Conservation (phyloP, 148 eudicot genomes). For the Pharnaceum exiguum region DNA sequence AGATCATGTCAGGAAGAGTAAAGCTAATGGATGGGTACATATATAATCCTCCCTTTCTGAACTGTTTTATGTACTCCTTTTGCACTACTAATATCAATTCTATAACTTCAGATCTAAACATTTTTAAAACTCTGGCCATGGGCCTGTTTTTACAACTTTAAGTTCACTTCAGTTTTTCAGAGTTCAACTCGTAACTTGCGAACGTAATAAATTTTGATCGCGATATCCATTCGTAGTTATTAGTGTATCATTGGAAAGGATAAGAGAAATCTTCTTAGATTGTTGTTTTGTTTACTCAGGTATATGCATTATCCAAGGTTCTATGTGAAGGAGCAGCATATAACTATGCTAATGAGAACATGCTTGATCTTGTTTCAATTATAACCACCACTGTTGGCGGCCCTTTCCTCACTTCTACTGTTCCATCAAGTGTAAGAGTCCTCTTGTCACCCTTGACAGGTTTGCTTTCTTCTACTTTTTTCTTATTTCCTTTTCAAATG, state of each 20-base stretch:
- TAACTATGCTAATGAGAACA: slow-evolving; percentile 44
- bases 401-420: slow-evolving; percentile 56
- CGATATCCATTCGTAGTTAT: too few relatives aligned
- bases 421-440: slow-evolving; percentile 66
- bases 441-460: slow-evolving; percentile 76
- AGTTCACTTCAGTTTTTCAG: too few relatives aligned
- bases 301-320: slow-evolving; percentile 64
- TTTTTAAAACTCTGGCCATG: too few relatives aligned
- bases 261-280: too few relatives aligned
- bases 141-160: too few relatives aligned
- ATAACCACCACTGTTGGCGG: slow-evolving; percentile 70
- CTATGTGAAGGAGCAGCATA: slow-evolving; percentile 60
- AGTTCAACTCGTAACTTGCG: too few relatives aligned
- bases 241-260: too few relatives aligned
- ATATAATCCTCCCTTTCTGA: background rate
- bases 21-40: slow-evolving; percentile 65
- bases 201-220: too few relatives aligned
- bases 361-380: slow-evolving; percentile 57
- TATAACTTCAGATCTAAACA: too few relatives aligned
- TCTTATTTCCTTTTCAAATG: too few relatives aligned
- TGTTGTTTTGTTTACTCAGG: slow-evolving; percentile 21
- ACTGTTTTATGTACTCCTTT: too few relatives aligned
- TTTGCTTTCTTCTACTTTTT: slow-evolving; percentile 9
- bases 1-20: slow-evolving; percentile 42
- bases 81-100: too few relatives aligned